A percentile compares a stretch with the other conserved stretches of the same genome.
Evolutionary conservation across 108 stramenopile genomes (phyloP).

Genomic region (Nitzschia sp.): DNA sequence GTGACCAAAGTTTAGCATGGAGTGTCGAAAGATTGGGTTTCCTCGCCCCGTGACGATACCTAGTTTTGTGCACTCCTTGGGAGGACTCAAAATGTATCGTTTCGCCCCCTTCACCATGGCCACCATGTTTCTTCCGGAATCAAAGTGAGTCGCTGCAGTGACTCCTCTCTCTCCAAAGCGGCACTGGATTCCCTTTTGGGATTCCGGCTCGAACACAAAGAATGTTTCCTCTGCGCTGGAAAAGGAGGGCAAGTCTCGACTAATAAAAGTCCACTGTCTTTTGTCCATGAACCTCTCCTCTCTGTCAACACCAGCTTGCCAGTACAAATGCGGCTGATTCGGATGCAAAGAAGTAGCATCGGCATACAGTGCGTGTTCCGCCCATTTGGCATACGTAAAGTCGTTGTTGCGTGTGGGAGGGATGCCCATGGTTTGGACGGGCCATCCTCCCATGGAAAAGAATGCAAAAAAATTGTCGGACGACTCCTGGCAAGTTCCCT

Average conservation of each 20-base stretch:
- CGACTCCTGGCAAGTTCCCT: conserved; percentile 65
- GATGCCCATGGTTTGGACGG: conserved; percentile 51
- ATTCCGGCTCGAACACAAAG: conserved; percentile 59
- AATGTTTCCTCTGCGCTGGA: conserved; percentile 55
- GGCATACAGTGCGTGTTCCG: conserved; percentile 73
- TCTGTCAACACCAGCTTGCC: conserved; percentile 65
- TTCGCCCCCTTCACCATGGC: conserved; percentile 94
- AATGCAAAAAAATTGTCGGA: conserved; percentile 85
- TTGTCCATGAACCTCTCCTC: conserved; percentile 50
- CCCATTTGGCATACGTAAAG: conserved; percentile 69
- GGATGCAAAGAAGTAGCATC: conserved; percentile 55
- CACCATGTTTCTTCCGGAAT: conserved; percentile 91
- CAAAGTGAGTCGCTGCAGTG: conserved; percentile 95
- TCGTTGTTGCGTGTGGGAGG: conserved; percentile 73
- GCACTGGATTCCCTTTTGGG: conserved; percentile 89
- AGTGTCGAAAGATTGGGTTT: conserved; percentile 85
- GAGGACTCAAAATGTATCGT: conserved; percentile 91
- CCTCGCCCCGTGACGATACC: conserved; percentile 62
- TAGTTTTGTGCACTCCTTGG: conserved; percentile 74
- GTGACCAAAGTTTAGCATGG: conserved; percentile 80
- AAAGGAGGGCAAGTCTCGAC: conserved; percentile 75
- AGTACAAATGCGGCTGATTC: conserved; percentile 78
- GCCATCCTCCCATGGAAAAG: conserved; percentile 57
- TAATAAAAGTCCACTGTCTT: conserved; percentile 73
- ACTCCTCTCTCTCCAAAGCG: conserved; percentile 88